A percentile compares a stretch with the other conserved stretches of the same genome.
phyloP scores from a whole-genome alignment of 768 basidiomycete species.

The Tubosaeta brunneosetosa region DNA sequence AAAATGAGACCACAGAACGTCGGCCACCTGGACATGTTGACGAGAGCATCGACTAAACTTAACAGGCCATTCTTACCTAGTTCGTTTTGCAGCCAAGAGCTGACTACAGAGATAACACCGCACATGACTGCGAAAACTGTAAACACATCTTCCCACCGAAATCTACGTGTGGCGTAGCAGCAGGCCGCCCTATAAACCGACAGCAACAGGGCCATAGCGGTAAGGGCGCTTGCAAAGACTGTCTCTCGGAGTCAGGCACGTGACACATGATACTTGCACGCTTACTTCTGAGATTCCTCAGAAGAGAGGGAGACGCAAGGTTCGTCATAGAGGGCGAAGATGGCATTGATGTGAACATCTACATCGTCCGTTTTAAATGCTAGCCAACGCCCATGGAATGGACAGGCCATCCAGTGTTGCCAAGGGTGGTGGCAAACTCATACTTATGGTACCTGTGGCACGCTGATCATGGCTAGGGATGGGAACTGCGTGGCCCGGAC shows the following conservation, averaged over 20 bases:
- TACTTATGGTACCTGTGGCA: neutral
- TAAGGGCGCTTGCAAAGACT: constrained; percentile 12
- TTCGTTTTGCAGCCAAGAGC: constrained; percentile 8
- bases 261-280: neutral
- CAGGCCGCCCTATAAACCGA: neutral
- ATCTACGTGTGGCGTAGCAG: neutral
- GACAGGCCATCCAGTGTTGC: constrained; percentile 10
- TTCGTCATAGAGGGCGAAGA: neutral
- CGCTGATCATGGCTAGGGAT: neutral
- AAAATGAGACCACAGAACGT: constrained; percentile 2
- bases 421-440: neutral
- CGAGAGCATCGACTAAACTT: neutral
- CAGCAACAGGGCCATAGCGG: constrained; percentile 1
- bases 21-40: constrained; percentile 4
- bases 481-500: neutral
- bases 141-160: constrained; percentile 22
- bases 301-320: neutral
- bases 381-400: neutral
- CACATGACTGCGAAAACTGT: constrained; percentile 2
- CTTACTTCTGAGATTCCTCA: constrained; percentile 12
- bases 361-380: neutral
- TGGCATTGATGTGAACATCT: neutral
- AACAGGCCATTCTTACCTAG: neutral
- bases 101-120: constrained; percentile 3
- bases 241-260: neutral